These are phyloP conservation scores for Davidsoniella virescens DNA, from an alignment of 2,329 filamentous ascomycete genomes.

Conservation along the genomic window DNA sequence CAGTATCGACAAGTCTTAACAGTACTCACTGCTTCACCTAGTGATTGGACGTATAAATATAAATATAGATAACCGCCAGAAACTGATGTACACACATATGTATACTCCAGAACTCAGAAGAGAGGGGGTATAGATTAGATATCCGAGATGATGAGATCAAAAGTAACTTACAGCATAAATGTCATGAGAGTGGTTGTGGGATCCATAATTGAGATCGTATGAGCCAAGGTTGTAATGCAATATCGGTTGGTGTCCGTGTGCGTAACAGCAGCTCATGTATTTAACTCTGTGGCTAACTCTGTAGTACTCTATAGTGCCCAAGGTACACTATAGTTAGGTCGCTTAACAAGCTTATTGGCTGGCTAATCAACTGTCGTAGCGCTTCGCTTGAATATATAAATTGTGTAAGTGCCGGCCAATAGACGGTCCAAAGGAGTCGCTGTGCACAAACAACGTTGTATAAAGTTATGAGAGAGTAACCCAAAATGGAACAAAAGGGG, in stretches of 20 bases:
- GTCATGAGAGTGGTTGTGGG: constrained; percentile 50
- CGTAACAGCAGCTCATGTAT: no score
- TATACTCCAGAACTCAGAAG: no score
- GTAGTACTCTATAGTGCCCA: no score
- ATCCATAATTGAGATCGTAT: constrained; percentile 29
- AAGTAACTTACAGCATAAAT: constrained; percentile 47
- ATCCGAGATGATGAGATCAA: constrained; percentile 15
- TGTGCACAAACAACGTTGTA: neutral
- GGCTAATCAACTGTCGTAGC: neutral
- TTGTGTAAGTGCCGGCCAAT: no score
- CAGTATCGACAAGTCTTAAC: no score
- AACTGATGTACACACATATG: neutral
- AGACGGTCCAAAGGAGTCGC: neutral
- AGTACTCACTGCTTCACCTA: no score
- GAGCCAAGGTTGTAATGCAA: no score
- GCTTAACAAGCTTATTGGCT: neutral
- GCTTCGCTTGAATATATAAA: neutral
- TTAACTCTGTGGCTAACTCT: no score
- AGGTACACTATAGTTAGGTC: no score
- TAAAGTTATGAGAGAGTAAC: neutral
- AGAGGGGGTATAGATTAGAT: neutral
- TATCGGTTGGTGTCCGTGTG: no score
- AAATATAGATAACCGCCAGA: neutral
- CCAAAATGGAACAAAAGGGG: no score
- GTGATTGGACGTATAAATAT: no score